A percentile compares a stretch with the other conserved stretches of the same genome.
These are phyloP conservation scores for Lipomyces chichibuensis DNA, from an alignment of 805 yeast genomes.

Conservation along the genomic window DNA sequence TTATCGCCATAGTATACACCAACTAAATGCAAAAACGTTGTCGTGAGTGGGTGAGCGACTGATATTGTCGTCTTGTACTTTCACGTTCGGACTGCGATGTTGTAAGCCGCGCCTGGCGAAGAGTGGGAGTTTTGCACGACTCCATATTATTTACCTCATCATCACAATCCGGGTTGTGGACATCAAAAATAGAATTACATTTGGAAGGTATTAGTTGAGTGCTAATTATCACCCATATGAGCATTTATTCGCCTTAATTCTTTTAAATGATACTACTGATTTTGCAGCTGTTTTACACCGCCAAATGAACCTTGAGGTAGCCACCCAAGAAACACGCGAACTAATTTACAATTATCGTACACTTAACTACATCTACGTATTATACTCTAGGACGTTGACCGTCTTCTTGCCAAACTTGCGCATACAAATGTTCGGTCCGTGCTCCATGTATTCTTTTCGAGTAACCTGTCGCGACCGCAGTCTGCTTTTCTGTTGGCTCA, in stretches of 20 bases:
- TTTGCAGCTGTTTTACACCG: not conserved
- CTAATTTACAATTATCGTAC: not conserved
- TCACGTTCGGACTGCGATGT: not conserved
- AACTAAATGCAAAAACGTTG: not conserved
- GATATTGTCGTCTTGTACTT: not conserved
- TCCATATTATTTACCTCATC: too few species aligned
- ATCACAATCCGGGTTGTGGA: too few species aligned
- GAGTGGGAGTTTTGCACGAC: not conserved
- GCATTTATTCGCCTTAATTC: not conserved
- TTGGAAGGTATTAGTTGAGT: not conserved
- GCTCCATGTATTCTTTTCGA: constrained; percentile 80
- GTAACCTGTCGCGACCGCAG: constrained; percentile 63
- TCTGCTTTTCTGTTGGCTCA: constrained; percentile 46
- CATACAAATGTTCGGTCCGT: constrained; percentile 53
- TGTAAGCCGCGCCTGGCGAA: not conserved
- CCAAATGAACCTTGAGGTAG: not conserved
- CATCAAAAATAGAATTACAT: not conserved
- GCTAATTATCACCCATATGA: not conserved
- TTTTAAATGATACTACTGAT: not conserved
- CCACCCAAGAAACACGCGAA: not conserved
- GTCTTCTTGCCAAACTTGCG: constrained; percentile 18
- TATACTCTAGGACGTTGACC: not conserved
- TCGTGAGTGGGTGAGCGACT: not conserved
- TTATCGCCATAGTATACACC: not conserved
- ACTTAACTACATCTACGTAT: not conserved